Evolutionary conservation across 1,139 yeast species (phyloP), one percentile per base, ranked within the genome.

Genomic region (Geotrichum cucujoidarum): DNA sequence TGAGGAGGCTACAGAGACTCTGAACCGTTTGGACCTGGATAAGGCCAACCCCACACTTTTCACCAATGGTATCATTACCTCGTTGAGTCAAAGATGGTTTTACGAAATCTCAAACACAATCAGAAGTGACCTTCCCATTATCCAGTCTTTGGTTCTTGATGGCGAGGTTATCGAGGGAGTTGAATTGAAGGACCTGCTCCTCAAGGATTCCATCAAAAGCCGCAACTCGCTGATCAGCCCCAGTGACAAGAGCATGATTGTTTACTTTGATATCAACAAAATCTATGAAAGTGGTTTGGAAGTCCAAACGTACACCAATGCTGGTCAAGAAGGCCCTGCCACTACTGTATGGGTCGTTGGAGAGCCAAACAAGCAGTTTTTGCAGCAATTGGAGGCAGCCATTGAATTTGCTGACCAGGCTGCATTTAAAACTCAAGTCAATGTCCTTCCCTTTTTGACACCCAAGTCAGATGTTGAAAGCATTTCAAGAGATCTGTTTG

Each of bases 61-160:
- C 46, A 77, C 80, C 36, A 86, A 92, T 64, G 97, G 97, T 38
- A 78, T 82, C 2, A 73, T 86, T 10, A 60, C 68, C 11, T 63
- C 65, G 8, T 60, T 72, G 31, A 52, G 67, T 31, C 72, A 69
- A 18, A 63, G 65, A 38, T 70, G 79, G 71, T 69, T 77, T 38
- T 64, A 71, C 14, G 62, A 63, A 2, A 65, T 64, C 7, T 58
- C 66, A n/a, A 57, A 57, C 2, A 50, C 57, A 10, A 66, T 74
- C 40, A 57, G 62, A 2, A 45, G 56, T 1, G 71, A 68, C 36
- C 55, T 60, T 5, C 62, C 59, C 4, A 47, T 53, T 13, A 49
- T 70, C 21, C 57, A 57, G 40, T 35, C 51, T 1, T 44, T 59
- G 40, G 57, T 64, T 2, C 43, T 45, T n/a, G 50, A 52, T 11